Evolutionary conservation across 228 moss, liverwort and hornwort genomes (phyloP).

Genomic region (Sphagnum fallax): DNA sequence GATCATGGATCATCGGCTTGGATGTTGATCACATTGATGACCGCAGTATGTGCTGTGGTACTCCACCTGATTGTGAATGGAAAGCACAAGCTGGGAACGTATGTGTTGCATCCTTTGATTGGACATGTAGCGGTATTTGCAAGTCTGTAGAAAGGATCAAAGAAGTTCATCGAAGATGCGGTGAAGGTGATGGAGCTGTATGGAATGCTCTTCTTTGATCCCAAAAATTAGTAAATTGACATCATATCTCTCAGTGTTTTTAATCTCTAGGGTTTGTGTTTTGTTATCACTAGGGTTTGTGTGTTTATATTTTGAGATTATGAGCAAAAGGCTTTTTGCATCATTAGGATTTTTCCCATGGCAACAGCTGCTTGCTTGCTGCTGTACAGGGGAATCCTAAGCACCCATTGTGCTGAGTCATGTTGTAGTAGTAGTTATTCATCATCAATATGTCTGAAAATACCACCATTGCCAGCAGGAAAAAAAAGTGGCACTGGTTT

Average conservation of each 20-base stretch:
- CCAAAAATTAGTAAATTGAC: neutral
- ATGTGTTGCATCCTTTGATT: slow-evolving; percentile 95
- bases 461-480: no score
- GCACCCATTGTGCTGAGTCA: slow-evolving; percentile 46
- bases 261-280: no score
- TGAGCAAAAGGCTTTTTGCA: no score
- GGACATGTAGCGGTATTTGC: slow-evolving; percentile 98
- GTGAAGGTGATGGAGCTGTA: slow-evolving; percentile 82
- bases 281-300: no score
- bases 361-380: neutral
- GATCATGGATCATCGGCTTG: slow-evolving; percentile 96
- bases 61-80: slow-evolving; percentile 98
- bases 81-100: slow-evolving; percentile 95
- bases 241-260: slow-evolving; percentile 4
- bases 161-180: slow-evolving; percentile 89
- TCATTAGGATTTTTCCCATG: no score
- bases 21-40: slow-evolving; percentile 98
- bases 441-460: no score
- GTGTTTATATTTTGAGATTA: no score
- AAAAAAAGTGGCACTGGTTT: no score
- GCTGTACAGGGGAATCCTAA: slow-evolving; percentile 14
- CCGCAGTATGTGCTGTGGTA: slow-evolving; percentile 97
- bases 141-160: slow-evolving; percentile 86
- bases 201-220: slow-evolving; percentile 60
- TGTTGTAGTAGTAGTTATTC: no score